Percentiles rank a stretch among this genome's conserved stretches.
Evolutionary conservation across 805 yeast genomes (phyloP).

Genomic region (Myxozyma mucilagina): DNA sequence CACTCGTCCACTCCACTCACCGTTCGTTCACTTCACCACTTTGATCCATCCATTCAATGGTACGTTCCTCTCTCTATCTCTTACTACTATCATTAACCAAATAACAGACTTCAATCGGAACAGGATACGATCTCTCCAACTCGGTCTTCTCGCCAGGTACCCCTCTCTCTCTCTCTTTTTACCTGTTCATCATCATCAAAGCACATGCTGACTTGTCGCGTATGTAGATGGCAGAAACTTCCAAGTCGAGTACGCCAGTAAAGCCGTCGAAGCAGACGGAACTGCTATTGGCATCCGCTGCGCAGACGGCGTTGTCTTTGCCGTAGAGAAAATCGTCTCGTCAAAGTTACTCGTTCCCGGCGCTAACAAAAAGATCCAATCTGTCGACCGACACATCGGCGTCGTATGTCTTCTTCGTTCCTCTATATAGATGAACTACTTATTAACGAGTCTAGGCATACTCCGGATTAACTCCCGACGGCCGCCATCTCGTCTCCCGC

Average conservation of each 20-base stretch:
- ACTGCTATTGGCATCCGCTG: conserved; percentile 92
- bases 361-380: conserved; percentile 85
- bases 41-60: background rate
- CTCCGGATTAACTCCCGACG: conserved; percentile 95
- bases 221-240: conserved; percentile 85
- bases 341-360: conserved; percentile 88
- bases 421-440: background rate
- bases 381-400: conserved; percentile 91
- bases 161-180: background rate
- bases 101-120: conserved; percentile 79
- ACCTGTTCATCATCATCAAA: conserved; percentile 36
- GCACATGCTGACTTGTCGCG: too few species aligned
- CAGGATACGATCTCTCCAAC: conserved; percentile 97
- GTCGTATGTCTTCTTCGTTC: conserved; percentile 47
- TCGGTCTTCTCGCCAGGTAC: conserved; percentile 83
- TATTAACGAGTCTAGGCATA: conserved; percentile 47
- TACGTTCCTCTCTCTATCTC: background rate
- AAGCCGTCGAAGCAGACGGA: conserved; percentile 97
- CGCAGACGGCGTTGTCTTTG: conserved; percentile 92
- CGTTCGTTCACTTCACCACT: background rate
- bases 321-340: conserved; percentile 88
- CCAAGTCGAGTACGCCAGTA: conserved; percentile 96
- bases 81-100: too few species aligned
- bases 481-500: conserved; percentile 85
- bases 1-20: background rate